Evolutionary conservation across 768 basidiomycete genomes (phyloP).

Genomic region (Crepidotus variabilis): DNA sequence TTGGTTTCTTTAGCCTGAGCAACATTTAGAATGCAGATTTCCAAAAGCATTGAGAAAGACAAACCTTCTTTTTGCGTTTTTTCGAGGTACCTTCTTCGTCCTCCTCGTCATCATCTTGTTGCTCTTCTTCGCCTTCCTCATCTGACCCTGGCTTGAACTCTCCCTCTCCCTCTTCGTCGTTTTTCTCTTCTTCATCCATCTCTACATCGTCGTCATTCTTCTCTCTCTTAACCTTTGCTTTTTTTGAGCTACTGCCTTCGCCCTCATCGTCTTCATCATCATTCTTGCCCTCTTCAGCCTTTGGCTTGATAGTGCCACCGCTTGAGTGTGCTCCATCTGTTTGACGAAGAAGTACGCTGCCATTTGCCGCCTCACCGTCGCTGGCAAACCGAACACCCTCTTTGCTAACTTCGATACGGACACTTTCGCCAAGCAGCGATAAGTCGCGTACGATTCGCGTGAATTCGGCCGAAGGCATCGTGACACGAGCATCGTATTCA

Average conservation of each 20-base stretch:
- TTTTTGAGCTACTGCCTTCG: slow-evolving; percentile 40
- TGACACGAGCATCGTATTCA: slow-evolving; percentile 91
- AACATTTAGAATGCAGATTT: slow-evolving; percentile 3
- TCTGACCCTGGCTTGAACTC: slow-evolving; percentile 47
- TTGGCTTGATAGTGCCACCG: slow-evolving; percentile 40
- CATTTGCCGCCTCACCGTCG: slow-evolving; percentile 94
- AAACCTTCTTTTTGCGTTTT: slow-evolving; percentile 73
- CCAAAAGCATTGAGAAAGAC: not conserved
- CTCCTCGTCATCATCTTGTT: slow-evolving; percentile 47
- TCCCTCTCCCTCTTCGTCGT: slow-evolving; percentile 49
- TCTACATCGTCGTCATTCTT: slow-evolving; percentile 27
- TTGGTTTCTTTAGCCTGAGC: slow-evolving; percentile 32
- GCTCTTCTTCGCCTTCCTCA: slow-evolving; percentile 51
- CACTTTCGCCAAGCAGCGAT: slow-evolving; percentile 85
- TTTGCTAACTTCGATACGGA: slow-evolving; percentile 93
- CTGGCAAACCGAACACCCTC: slow-evolving; percentile 91
- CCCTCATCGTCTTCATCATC: slow-evolving; percentile 32
- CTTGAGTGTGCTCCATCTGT: slow-evolving; percentile 43
- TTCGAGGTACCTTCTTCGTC: slow-evolving; percentile 51
- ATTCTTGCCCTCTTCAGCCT: slow-evolving; percentile 32
- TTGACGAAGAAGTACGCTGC: slow-evolving; percentile 79
- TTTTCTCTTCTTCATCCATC: slow-evolving; percentile 39
- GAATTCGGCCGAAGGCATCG: slow-evolving; percentile 85
- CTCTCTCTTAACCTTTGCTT: slow-evolving; percentile 30
- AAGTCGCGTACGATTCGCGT: slow-evolving; percentile 91